Evolutionary conservation across 2,329 filamentous ascomycete genomes (phyloP).

Genomic region (Acephala macrosclerotiorum): DNA sequence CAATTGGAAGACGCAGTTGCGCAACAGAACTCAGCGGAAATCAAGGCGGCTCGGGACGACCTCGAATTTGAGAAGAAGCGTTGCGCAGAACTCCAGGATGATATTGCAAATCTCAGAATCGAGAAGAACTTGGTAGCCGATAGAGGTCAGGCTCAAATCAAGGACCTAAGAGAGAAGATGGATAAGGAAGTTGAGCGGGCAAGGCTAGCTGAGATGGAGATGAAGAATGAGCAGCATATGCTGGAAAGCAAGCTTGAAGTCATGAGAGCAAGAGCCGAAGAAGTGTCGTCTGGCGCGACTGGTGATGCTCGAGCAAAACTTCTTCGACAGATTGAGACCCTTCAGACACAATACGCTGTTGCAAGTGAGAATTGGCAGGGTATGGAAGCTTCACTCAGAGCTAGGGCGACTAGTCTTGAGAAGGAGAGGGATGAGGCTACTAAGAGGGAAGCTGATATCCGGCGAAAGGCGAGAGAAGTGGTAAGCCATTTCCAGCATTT

Average conservation of each 20-base stretch:
- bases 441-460: slow-evolving; percentile 83
- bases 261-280: slow-evolving; percentile 84
- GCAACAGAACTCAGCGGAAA: slow-evolving; percentile 71
- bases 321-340: slow-evolving; percentile 89
- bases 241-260: slow-evolving; percentile 91
- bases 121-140: slow-evolving; percentile 81
- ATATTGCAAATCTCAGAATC: slow-evolving; percentile 70
- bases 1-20: slow-evolving; percentile 74
- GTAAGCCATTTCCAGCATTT: slow-evolving; percentile 55
- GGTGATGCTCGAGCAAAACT: slow-evolving; percentile 90
- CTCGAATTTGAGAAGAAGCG: slow-evolving; percentile 69
- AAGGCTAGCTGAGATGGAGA: slow-evolving; percentile 74
- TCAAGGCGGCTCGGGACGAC: slow-evolving; percentile 70
- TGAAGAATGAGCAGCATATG: slow-evolving; percentile 77
- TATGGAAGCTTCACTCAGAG: slow-evolving; percentile 85
- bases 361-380: slow-evolving; percentile 98
- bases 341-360: slow-evolving; percentile 93
- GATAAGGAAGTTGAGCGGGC: slow-evolving; percentile 76
- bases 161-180: slow-evolving; percentile 75
- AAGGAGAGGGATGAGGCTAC: slow-evolving; percentile 89
- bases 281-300: slow-evolving; percentile 81
- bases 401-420: slow-evolving; percentile 79
- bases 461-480: slow-evolving; percentile 87
- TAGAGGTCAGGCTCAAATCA: slow-evolving; percentile 72
- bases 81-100: slow-evolving; percentile 62